These are phyloP conservation scores for Astrocystis sublimbata DNA, from an alignment of 495 filamentous ascomycete species.

Conservation along the genomic window DNA sequence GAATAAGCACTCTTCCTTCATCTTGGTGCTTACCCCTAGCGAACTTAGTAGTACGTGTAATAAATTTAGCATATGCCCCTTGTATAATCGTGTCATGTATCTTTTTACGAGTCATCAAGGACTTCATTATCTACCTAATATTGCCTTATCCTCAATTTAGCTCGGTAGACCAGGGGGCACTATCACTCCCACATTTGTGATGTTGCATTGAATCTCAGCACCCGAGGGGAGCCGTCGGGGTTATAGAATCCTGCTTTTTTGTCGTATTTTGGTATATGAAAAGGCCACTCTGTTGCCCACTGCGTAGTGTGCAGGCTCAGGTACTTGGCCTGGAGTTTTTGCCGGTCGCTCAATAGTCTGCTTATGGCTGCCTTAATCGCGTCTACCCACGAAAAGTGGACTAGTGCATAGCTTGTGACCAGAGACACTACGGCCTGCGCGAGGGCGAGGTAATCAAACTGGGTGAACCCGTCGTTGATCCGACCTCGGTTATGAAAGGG, in stretches of 20 bases:
- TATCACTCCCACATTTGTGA: neutral
- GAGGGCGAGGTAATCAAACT: slow-evolving; percentile 4
- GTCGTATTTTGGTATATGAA: neutral
- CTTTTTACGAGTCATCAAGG: too few relatives aligned
- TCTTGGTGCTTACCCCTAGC: too few relatives aligned
- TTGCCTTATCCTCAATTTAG: too few relatives aligned
- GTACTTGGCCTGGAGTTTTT: neutral
- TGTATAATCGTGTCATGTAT: too few relatives aligned
- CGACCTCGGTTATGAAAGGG: neutral
- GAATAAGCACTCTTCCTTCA: too few relatives aligned
- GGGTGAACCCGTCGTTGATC: neutral
- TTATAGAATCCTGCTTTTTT: neutral
- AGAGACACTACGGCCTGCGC: neutral
- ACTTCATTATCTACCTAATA: too few relatives aligned
- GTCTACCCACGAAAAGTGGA: neutral
- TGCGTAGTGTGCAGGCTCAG: neutral
- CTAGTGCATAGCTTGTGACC: neutral
- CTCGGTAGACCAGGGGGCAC: too few relatives aligned
- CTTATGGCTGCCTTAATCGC: neutral
- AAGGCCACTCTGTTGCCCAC: neutral
- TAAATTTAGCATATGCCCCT: too few relatives aligned
- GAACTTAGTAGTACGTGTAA: too few relatives aligned
- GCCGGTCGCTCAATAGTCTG: neutral
- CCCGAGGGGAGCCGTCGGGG: neutral
- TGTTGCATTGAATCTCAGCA: neutral